Evolutionary conservation across 805 yeast species (phyloP).

Genomic region (Starmerella tilneyi): DNA sequence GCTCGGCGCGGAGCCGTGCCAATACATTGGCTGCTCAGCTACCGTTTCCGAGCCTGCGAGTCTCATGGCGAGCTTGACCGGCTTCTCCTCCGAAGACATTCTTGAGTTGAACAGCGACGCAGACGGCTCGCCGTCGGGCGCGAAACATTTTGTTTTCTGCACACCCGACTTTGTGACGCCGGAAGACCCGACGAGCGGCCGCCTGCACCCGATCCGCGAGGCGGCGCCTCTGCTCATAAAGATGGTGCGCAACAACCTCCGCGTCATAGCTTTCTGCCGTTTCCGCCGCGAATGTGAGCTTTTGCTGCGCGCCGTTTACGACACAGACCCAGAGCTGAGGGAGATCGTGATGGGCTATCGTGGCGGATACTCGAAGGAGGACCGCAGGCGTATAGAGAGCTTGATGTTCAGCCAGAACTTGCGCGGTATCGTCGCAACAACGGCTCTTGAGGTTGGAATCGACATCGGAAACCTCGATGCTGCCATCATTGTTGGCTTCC

Average conservation of each 20-base stretch:
- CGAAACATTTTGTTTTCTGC: slow-evolving; percentile 69
- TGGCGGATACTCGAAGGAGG: slow-evolving; percentile 85
- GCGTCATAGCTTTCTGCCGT: slow-evolving; percentile 84
- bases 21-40: slow-evolving; percentile 87
- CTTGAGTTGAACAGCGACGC: slow-evolving; percentile 28
- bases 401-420: slow-evolving; percentile 84
- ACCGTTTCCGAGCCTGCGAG: slow-evolving; percentile 64
- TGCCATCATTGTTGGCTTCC: slow-evolving; percentile 87
- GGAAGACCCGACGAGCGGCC: slow-evolving; percentile 45
- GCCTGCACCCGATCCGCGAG: slow-evolving; percentile 64
- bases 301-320: slow-evolving; percentile 71
- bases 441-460: slow-evolving; percentile 90
- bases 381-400: slow-evolving; percentile 75
- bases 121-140: slow-evolving; percentile 87
- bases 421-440: slow-evolving; percentile 83
- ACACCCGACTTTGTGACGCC: slow-evolving; percentile 65
- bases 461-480: slow-evolving; percentile 91
- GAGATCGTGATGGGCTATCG: slow-evolving; percentile 45
- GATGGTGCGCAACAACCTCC: slow-evolving; percentile 50
- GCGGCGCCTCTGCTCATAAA: slow-evolving; percentile 65
- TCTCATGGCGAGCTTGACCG: slow-evolving; percentile 68
- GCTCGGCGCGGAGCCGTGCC: slow-evolving; percentile 44
- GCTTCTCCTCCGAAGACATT: slow-evolving; percentile 33
- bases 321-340: slow-evolving; percentile 32
- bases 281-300: slow-evolving; percentile 79